Percentiles rank a stretch among this genome's conserved stretches.
Conservation (phyloP, 495 filamentous ascomycete species). For the Aspergillus funiculosus region DNA sequence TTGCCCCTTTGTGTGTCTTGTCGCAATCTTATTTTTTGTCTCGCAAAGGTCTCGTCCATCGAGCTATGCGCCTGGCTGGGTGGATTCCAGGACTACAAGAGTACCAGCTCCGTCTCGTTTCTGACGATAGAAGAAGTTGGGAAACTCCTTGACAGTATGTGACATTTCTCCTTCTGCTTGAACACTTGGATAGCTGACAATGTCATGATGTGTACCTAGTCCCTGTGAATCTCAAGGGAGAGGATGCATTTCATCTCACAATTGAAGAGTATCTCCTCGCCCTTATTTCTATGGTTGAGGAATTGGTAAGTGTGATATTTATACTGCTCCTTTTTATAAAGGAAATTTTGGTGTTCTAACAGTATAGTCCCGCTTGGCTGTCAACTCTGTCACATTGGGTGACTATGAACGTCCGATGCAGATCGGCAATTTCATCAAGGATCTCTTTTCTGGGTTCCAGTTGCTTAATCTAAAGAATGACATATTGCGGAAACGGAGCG, state of each 20-base stretch:
- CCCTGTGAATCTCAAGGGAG: conserved; percentile 88
- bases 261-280: conserved; percentile 95
- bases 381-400: conserved; percentile 91
- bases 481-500: conserved; percentile 74
- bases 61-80: conserved; percentile 75
- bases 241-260: conserved; percentile 87
- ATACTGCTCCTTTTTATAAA: not conserved
- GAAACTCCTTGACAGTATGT: conserved; percentile 62
- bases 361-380: conserved; percentile 69
- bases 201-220: conserved; percentile 45
- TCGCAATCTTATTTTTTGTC: not conserved
- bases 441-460: conserved; percentile 92
- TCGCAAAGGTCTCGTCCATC: conserved; percentile 55
- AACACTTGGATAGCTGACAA: not conserved
- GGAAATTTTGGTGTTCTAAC: conserved; percentile 3
- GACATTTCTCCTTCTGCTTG: not conserved
- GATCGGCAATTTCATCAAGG: conserved; percentile 90
- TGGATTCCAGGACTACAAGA: conserved; percentile 47
- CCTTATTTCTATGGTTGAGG: conserved; percentile 79
- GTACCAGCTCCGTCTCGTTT: conserved; percentile 44
- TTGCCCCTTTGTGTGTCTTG: not conserved
- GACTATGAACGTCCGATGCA: conserved; percentile 77
- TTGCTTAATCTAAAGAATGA: conserved; percentile 97
- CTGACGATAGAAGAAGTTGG: conserved; percentile 86
- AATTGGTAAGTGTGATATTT: conserved; percentile 59